phyloP scores from a whole-genome alignment of 2,329 filamentous ascomycete genomes.

The Claviceps humidiphila region DNA sequence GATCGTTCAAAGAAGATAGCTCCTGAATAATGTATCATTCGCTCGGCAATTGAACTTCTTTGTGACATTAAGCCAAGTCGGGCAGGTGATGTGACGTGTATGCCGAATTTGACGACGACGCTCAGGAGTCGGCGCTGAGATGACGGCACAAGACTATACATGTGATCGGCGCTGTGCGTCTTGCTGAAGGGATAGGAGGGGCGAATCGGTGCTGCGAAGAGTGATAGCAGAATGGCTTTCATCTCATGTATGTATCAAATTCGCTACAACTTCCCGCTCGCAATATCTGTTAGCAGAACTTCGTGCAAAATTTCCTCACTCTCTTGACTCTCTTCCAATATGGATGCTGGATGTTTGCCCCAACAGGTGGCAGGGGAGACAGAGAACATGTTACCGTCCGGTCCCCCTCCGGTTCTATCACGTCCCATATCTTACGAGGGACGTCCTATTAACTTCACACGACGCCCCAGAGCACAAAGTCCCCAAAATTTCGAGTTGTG shows the following conservation, averaged over 20 bases:
- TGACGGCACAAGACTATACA: too few species aligned
- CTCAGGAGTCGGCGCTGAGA: too few species aligned
- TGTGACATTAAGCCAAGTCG: too few species aligned
- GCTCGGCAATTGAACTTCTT: too few species aligned
- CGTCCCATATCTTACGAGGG: conserved; percentile 46
- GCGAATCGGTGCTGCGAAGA: conserved; percentile 2
- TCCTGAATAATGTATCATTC: too few species aligned
- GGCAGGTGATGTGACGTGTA: too few species aligned
- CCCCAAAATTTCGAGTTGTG: conserved; percentile 38
- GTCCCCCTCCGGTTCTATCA: conserved; percentile 47
- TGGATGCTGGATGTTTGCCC: conserved; percentile 30
- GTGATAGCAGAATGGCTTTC: background rate
- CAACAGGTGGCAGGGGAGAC: conserved; percentile 49
- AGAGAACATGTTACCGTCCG: conserved; percentile 58
- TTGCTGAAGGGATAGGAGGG: too few species aligned
- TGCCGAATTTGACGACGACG: too few species aligned
- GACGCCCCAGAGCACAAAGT: conserved; percentile 20
- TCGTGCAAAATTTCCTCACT: background rate
- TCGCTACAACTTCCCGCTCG: background rate
- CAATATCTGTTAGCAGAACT: background rate
- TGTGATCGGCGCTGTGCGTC: too few species aligned
- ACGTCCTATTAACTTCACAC: conserved; percentile 30
- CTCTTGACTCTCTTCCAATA: conserved; percentile 7
- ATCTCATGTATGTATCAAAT: conserved; percentile 8
- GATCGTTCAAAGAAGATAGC: too few species aligned